A percentile compares a stretch with the other conserved stretches of the same genome.
phyloP scores from a whole-genome alignment of 73 alveolate genomes.

The Stentor coeruleus region DNA sequence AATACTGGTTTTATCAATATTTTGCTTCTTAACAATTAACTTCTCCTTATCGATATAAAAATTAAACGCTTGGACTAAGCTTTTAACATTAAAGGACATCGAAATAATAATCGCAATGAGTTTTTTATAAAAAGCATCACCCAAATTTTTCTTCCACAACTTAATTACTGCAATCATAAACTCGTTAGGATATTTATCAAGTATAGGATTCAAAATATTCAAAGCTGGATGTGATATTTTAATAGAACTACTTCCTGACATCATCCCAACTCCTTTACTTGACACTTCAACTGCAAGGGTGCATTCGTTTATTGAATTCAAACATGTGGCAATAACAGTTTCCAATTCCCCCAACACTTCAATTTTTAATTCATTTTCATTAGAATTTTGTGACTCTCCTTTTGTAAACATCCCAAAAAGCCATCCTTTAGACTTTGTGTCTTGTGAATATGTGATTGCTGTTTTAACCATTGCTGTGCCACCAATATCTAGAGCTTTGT shows the following conservation, averaged over 20 bases:
- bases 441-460: too few relatives aligned
- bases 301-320: background rate
- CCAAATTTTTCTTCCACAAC: background rate
- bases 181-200: background rate
- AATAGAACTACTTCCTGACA: background rate
- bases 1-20: too few relatives aligned
- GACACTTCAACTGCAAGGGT: background rate
- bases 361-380: background rate
- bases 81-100: background rate
- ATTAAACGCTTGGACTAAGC: background rate
- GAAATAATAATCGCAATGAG: background rate
- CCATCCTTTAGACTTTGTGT: background rate
- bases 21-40: too few relatives aligned
- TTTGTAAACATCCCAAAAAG: too few relatives aligned
- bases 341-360: background rate
- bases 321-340: background rate
- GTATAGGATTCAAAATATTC: background rate
- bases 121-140: background rate
- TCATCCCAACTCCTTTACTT: background rate
- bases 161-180: background rate
- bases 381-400: background rate
- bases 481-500: constrained; percentile 3
- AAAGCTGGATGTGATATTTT: background rate
- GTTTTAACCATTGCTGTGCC: too few relatives aligned
- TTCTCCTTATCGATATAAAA: background rate